Base-by-base conservation (phyloP, 2,329 filamentous ascomycete species). In the Penicillium corylophilum region DNA sequence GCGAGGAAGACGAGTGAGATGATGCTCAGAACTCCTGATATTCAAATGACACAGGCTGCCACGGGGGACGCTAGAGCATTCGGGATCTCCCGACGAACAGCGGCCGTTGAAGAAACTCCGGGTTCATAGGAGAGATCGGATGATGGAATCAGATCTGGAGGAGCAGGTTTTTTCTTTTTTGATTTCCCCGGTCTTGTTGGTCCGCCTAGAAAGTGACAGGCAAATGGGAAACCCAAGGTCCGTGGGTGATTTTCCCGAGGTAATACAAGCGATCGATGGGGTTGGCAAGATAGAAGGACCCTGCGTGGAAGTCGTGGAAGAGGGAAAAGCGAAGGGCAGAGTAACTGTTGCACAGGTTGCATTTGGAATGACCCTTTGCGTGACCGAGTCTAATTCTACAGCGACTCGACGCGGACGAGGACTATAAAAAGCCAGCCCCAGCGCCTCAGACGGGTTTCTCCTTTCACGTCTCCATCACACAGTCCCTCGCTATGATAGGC, bases 191-290 rank as follows among this genome's bases (percentile, higher is more conserved):
- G 18, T 18, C 33, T 35, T 28, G 26, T 28, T 8, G n/a, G n/a
- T n/a, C n/a, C 12, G 5, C 8, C 2, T 28, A 2, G 26, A 28
- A 28, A 28, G 7, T 9, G 26, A 28, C 26, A 50, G 48, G 51
- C 49, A 54, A 57, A 60, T 54, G 40, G 54, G 48, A 51, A 15
- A 13, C 39, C 24, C 20, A 26, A 41, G 45, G 45, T 48, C 50
- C 46, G 38, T 51, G 42, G 22, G 42, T 13, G 57, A 59, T 54
- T 54, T 59, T 56, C 59, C 56, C 54, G 55, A 56, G 48, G 57
- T 63, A 38, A 35, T 23, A 63, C 60, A 48, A 48, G 44, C 51
- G 58, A 61, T 59, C 53, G 59, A 52, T 55, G 51, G 50, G 51
- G 49, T 55, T 57, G 57, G 52, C 23, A 48, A 56, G 41, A 56